Evolutionary conservation across 768 basidiomycete genomes (phyloP), one percentile per base, ranked within the genome.

Genomic region (Ramaria sp.): DNA sequence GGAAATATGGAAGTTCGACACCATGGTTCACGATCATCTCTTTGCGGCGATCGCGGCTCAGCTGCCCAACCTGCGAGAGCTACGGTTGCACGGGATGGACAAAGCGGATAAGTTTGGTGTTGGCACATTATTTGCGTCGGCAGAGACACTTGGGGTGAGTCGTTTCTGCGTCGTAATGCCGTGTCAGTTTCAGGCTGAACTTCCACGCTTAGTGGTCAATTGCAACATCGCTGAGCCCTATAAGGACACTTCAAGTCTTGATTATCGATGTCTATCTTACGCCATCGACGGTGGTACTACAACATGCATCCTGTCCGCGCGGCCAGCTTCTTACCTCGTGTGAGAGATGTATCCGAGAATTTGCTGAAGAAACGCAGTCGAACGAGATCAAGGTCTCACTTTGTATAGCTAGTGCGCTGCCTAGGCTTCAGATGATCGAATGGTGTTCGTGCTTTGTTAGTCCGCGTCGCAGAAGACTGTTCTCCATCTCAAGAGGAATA

Each of bases 181-280:
- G 1, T 5, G 12, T 27, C 18, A 55, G 7, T n/a, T n/a, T n/a
- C n/a, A n/a, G n/a, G n/a, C 39, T 32, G 18, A 20, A 13, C 28
- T 45, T 9, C 34, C 28, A 32, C n/a, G 9, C 22, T 5, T 22
- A 55, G 53, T 22, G 22, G 28, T 55, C 43, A 12, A 30, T 55
- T 25, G 42, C 53, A 24, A n/a, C 27, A 8, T 47, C 22, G 1
- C 42, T 55, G 22, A 20, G 45, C 28, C 30, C 28, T 13, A 20
- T 55, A 15, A n/a, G 22, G 27, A 55, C 43, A 2, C 43, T 55
- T n/a, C 27, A 20, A 20, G 25, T 36, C 13, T 30, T 55, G 13
- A 30, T 27, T n/a, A 45, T 55, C n/a, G 53, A 55, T 28, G 32
- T 55, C 8, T 45, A 55, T 37, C 44, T 55, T 18, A 55, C 44